phyloP scores from a whole-genome alignment of 1,284 basidiomycete genomes.

The Ganoderma leucocontextum region DNA sequence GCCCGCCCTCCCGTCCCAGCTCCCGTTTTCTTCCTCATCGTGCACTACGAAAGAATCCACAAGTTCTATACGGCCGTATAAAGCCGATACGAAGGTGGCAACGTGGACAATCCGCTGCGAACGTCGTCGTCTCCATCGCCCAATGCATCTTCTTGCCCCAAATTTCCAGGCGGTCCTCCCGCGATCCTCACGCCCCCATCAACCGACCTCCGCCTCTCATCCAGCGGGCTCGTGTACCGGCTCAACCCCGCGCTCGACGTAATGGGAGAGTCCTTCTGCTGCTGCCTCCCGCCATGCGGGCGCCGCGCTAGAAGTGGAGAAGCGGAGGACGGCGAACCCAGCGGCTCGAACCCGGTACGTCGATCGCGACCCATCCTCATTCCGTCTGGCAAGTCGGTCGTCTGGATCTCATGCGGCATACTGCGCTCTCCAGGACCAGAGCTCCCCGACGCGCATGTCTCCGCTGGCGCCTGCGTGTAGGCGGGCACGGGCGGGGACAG shows the following conservation, averaged over 20 bases:
- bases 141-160: neutral
- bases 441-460: neutral
- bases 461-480: neutral
- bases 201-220: neutral
- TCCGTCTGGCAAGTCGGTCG: neutral
- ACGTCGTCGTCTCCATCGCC: neutral
- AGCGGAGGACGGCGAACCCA: neutral
- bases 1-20: neutral
- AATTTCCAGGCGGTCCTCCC: neutral
- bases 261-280: neutral
- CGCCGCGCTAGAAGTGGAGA: neutral
- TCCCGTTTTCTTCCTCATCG: neutral
- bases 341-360: neutral
- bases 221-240: neutral
- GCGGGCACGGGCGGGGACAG: neutral
- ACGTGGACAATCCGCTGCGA: neutral
- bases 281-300: too few relatives aligned
- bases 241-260: neutral
- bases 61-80: neutral
- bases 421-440: neutral
- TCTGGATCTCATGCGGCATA: neutral
- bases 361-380: neutral
- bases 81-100: neutral
- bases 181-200: constrained; percentile 6
- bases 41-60: neutral